Evolutionary conservation across 768 basidiomycete species (phyloP), one percentile per base, ranked within the genome.

Genomic region (Lactarius deliciosus): DNA sequence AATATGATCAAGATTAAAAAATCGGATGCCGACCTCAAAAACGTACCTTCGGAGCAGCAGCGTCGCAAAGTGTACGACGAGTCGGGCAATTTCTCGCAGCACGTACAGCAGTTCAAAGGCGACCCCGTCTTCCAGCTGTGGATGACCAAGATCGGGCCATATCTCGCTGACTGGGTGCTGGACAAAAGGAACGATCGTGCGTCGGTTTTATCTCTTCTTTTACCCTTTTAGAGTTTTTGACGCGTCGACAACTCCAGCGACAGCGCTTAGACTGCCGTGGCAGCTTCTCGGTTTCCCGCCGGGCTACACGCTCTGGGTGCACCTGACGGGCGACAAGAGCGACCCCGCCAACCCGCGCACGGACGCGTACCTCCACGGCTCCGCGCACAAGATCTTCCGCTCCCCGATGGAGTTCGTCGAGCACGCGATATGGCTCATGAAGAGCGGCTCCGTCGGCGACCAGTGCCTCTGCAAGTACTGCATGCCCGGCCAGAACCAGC

Each of bases 381-480:
- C 57, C 0, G 54, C 53, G 0, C 58, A 63, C 53, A 54, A 28
- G 2, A 20, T 61, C n/a, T 65, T 70, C 47, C 69, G 69, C 18
- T 70, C 69, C 0, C 69, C 69, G 1, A 64, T 56, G 63, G 69
- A 70, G 18, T 70, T 70, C 47, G 69, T 60, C 32, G 60, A 57
- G 3, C 69, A 70, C 20, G 69, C 69, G 3, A 69, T 70, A 20
- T 70, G 69, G 69, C 69, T 70, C 58, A 68, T 68, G 66, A 54
- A 36, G 20, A 57, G 57, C 20, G 0, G 43, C 5, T 47, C 45
- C 25, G 50, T 0, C 13, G 15, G 3, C 16, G 63, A 41, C 6
- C 53, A n/a, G 2, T 68, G 66, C 22, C 32, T 38, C 8, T 68
- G 66, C 58, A 64, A 68, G 3, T 68, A 68, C 34, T 68, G 66